Evolutionary conservation across 2,329 filamentous ascomycete genomes (phyloP), one percentile per base, ranked within the genome.

Genomic region (Trichophyton simii): DNA sequence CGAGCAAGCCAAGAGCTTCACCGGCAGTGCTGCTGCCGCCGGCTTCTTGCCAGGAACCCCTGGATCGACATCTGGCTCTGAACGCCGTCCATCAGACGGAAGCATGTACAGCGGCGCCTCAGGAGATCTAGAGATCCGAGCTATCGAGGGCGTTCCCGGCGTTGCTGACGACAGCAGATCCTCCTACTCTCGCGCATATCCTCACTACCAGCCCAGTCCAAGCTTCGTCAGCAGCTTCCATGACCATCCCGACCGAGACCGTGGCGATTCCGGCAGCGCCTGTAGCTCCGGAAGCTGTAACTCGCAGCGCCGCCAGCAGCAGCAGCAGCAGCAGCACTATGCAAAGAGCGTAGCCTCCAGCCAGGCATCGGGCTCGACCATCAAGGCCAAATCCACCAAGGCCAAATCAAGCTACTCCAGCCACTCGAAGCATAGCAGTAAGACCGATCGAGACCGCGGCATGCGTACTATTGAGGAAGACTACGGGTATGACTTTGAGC

Each of bases 181-280:
- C n/a, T 22, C 20, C 6, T 60, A 60, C 42, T 41, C 44, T n/a
- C 59, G 59, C 34, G 6, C 34, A n/a, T 66, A 67, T 48, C 68
- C 69, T 2, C 34, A 38, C 8, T 70, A 67, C 64, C 69, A 71
- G 58, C 70, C 72, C 54, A 73, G 72, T 63, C 75, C 74, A 5
- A 38, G 34, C 34, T 71, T 76, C 61, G 75, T 76, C 67, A 76
- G 73, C 70, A 75, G 72, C 63, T 76, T 73, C 66, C 69, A 68
- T 34, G 73, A 65, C 5, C 61, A 57, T 1, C 59, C 64, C 34
- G 68, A 70, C 8, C 62, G 69, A 60, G 59, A 69, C 61, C 69
- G 46, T 38, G 61, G 20, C 61, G 62, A 57, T 60, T 59, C 66
- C 11, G 57, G 57, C 25, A 46, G 38, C 31, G 41, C 42, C 25